Evolutionary conservation across 176 grass and related monocot species (phyloP), one percentile per base, ranked within the genome.

Genomic region (Eragrostis curvula): DNA sequence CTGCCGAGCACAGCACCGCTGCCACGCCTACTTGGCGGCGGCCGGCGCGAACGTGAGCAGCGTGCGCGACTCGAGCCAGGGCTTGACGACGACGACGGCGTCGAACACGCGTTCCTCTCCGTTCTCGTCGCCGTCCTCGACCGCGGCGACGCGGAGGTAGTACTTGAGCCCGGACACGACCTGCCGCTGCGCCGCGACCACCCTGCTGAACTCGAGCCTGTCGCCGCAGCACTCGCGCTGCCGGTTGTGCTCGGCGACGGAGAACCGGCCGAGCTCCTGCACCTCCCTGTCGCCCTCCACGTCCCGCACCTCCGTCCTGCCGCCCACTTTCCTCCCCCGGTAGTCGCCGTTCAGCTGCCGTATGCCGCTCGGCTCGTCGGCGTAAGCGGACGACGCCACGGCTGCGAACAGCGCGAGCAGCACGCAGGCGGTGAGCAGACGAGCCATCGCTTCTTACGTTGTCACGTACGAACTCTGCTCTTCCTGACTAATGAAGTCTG

Each of bases 91-190:
- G 12, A 95, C 88, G 8, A 88, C 86, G 72, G 88, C 96, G 71
- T 98, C 87, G 78, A 90, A 95, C 8, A 61, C 80, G 41, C 90
- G 86, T 16, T 81, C 80, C 12, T 21, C 55, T 28, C 10, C 79
- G 66, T 80, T 79, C 49, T 18, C 67, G 8, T 6, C 53, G 41
- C 44, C 70, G 12, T 68, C 80, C 73, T 67, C 85, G 12, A 27
- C 65, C 5, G 89, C 85, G 13, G 71, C 87, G 47, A 95, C 74
- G 44, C 81, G 89, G 70, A 98, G 86, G 87, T 90, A 98, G 89
- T 98, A 98, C 85, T 86, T 98, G 80, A 98, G 40, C 9, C 96
- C 96, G n/a, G 96, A 82, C 13, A 98, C 96, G 61, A 98, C 92
- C 88, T 98, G 92, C 24, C 82, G 86, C 84, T 95, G 88, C 52